Evolutionary conservation across 2,329 filamentous ascomycete genomes (phyloP), one percentile per base, ranked within the genome.

Genomic region (Lachnellula occidentalis): DNA sequence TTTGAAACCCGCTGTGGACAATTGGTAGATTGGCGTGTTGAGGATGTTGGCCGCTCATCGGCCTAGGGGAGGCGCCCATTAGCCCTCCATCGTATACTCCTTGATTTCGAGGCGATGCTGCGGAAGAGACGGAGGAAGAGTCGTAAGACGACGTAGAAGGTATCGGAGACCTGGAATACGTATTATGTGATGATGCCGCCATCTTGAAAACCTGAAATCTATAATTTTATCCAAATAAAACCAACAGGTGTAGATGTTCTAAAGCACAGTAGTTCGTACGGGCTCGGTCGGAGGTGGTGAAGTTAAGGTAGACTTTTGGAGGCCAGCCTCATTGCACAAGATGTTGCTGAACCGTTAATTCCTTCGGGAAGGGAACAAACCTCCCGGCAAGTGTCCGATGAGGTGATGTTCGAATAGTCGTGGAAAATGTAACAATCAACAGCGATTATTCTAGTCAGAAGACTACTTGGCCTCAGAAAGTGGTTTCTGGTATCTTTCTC

Each of bases 81-180:
- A 79, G 69, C 52, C 75, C 77, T 61, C 76, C 72, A 47, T 79
- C 69, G 66, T 81, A 81, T 64, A 78, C 76, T 58, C 76, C 71
- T 54, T 77, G 73, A 53, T 77, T 75, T 61, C 77, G 77, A 48
- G 82, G 82, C 19, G 82, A 85, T 27, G 81, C 78, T 54, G 80
- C 77, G 55, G 82, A 83, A 24, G 81, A 83, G 63, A 82, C 79
- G 47, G 81, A 82, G 11, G 81, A 83, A 56, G 81, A 84, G 71
- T 83, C 80, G 76, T 82, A 85, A 61, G 81, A 83, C 69, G 77
- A 76, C 59, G 77, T 79, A 60, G 81, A 83, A 57, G 74, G 76
- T 69, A 83, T 83, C 57, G 82, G 82, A 55, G 82, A 85, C 71
- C 80, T 81, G 65, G 79, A 72, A 69, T 80, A 84, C 48, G 76